These are phyloP conservation scores for Euphrasia confusa DNA, from an alignment of 257 asterid species.

Conservation along the genomic window DNA sequence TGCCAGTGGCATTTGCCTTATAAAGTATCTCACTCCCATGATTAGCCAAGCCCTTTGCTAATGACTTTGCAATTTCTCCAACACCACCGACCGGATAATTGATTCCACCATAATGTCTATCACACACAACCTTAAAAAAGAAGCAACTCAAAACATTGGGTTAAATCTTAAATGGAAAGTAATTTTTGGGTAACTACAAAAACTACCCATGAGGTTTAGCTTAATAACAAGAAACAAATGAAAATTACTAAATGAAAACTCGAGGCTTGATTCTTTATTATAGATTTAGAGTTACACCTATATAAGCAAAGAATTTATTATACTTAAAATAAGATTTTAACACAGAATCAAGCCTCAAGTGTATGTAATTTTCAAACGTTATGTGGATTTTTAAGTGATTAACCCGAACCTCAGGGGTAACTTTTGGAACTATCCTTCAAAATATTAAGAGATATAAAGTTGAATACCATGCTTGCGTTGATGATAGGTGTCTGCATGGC, in stretches of 20 bases:
- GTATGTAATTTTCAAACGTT: no score
- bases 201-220: no score
- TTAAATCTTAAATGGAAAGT: slow-evolving; percentile 4
- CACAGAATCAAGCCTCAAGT: no score
- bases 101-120: slow-evolving; percentile 98
- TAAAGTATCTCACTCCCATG: slow-evolving; percentile 78
- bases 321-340: no score
- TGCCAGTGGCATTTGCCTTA: slow-evolving; percentile 73
- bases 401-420: no score
- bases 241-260: background rate
- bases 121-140: slow-evolving; percentile 76
- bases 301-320: no score
- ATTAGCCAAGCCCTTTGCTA: slow-evolving; percentile 72
- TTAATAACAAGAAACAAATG: background rate
- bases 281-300: no score
- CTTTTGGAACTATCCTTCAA: background rate
- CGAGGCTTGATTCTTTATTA: no score
- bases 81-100: slow-evolving; percentile 98
- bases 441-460: slow-evolving; percentile 13
- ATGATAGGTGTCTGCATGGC: slow-evolving; percentile 94
- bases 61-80: slow-evolving; percentile 88
- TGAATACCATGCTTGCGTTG: slow-evolving; percentile 94
- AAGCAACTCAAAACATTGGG: slow-evolving; percentile 10
- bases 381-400: no score
- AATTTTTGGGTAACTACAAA: no score